These are phyloP conservation scores for Artemisia tridentata DNA, from an alignment of 129 eudicot species.

Conservation along the genomic window DNA sequence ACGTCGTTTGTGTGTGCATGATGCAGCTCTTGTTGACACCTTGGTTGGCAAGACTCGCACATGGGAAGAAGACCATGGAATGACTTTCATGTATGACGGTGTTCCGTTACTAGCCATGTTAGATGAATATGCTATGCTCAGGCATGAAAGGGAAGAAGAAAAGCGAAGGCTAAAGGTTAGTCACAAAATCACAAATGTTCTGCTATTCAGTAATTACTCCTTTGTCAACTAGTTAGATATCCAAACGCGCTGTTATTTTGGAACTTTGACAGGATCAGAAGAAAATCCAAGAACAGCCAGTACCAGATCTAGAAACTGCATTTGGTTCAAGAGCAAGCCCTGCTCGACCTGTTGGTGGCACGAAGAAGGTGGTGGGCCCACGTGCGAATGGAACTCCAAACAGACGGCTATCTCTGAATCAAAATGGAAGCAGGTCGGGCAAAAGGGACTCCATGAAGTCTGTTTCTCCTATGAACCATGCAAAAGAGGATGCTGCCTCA, in stretches of 20 bases:
- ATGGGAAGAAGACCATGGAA: constrained; percentile 91
- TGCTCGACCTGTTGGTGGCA: constrained; percentile 47
- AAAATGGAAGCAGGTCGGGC: constrained; percentile 75
- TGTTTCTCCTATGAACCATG: constrained; percentile 64
- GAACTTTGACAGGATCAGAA: constrained; percentile 72
- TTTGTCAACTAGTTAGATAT: background rate
- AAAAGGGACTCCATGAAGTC: constrained; percentile 60
- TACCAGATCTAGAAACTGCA: constrained; percentile 54
- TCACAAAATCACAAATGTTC: background rate
- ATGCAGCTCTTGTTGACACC: constrained; percentile 84
- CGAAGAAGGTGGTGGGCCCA: constrained; percentile 74
- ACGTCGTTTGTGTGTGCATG: constrained; percentile 1
- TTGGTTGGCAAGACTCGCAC: constrained; percentile 80
- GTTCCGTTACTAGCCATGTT: constrained; percentile 97
- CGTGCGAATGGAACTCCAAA: constrained; percentile 73
- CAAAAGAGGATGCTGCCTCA: constrained; percentile 77
- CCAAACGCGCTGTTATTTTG: background rate
- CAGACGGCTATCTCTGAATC: constrained; percentile 75
- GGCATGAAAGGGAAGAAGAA: constrained; percentile 98
- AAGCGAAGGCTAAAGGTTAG: constrained; percentile 84
- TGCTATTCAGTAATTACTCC: background rate
- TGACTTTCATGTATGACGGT: constrained; percentile 81
- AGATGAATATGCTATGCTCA: constrained; percentile 87
- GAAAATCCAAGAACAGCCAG: constrained; percentile 73
- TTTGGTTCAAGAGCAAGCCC: constrained; percentile 90